phyloP scores from a whole-genome alignment of 257 asterid species.

The Vinca minor region DNA sequence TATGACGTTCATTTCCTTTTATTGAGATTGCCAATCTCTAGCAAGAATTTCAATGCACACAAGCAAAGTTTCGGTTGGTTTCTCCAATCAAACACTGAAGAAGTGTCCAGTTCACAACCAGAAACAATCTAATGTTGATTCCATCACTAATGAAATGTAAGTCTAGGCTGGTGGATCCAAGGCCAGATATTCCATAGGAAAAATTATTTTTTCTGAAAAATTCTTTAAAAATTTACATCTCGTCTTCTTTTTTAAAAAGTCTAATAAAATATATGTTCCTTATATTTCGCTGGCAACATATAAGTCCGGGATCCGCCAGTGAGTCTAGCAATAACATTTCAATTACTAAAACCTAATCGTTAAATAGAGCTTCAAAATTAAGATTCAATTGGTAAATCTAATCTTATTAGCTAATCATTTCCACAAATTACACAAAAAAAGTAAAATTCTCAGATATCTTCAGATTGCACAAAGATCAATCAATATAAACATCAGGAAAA shows the following conservation, averaged over 20 bases:
- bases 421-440: too few relatives aligned
- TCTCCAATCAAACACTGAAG: neutral
- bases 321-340: too few relatives aligned
- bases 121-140: neutral
- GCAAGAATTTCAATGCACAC: neutral
- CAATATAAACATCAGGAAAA: neutral
- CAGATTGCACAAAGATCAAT: neutral
- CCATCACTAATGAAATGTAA: neutral
- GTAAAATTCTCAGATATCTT: neutral
- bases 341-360: too few relatives aligned
- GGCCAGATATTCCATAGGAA: too few relatives aligned
- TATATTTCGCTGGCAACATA: too few relatives aligned
- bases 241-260: too few relatives aligned
- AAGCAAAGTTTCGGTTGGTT: neutral
- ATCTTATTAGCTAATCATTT: too few relatives aligned
- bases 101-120: too few relatives aligned
- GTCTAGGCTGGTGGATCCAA: too few relatives aligned
- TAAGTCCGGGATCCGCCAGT: neutral
- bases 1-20: neutral
- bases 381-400: neutral
- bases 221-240: too few relatives aligned
- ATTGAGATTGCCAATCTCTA: neutral
- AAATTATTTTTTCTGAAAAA: too few relatives aligned
- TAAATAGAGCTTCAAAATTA: neutral
- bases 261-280: too few relatives aligned